Conservation (phyloP, 805 yeast genomes). For the Wickerhamiella kurtzmanii region DNA sequence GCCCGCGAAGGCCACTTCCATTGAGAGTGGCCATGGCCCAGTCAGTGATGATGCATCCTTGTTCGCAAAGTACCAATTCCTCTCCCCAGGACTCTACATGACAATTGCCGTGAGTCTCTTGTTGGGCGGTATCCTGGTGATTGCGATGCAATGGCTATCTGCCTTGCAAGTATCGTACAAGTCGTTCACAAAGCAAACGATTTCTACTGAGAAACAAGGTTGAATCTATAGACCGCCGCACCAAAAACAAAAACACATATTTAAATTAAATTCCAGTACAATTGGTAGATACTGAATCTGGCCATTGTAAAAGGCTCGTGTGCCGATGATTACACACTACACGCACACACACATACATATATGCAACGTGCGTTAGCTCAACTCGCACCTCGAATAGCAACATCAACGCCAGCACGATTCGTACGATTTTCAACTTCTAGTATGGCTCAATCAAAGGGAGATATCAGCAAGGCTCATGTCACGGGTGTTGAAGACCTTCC, state of each 20-base stretch:
- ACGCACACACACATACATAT: neutral
- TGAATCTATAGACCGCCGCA: too few relatives aligned
- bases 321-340: too few relatives aligned
- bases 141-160: slow-evolving; percentile 60
- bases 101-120: slow-evolving; percentile 53
- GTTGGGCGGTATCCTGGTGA: slow-evolving; percentile 37
- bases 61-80: slow-evolving; percentile 54
- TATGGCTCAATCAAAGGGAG: slow-evolving; percentile 3
- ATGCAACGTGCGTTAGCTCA: neutral
- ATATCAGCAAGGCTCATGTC: slow-evolving; percentile 22
- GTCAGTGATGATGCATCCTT: slow-evolving; percentile 24
- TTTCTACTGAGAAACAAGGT: slow-evolving; percentile 14
- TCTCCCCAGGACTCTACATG: slow-evolving; percentile 74
- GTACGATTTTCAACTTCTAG: neutral
- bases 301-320: too few relatives aligned
- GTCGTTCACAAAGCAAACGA: slow-evolving; percentile 57
- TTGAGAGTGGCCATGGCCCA: neutral
- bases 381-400: neutral
- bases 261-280: too few relatives aligned
- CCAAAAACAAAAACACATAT: too few relatives aligned
- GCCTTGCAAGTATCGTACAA: slow-evolving; percentile 65
- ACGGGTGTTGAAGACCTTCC: slow-evolving; percentile 24
- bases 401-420: neutral
- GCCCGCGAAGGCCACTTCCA: neutral
- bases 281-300: too few relatives aligned